A percentile compares a stretch with the other conserved stretches of the same genome.
Evolutionary conservation across 148 eudicot genomes (phyloP).

Genomic region (Nepenthes gracilis): DNA sequence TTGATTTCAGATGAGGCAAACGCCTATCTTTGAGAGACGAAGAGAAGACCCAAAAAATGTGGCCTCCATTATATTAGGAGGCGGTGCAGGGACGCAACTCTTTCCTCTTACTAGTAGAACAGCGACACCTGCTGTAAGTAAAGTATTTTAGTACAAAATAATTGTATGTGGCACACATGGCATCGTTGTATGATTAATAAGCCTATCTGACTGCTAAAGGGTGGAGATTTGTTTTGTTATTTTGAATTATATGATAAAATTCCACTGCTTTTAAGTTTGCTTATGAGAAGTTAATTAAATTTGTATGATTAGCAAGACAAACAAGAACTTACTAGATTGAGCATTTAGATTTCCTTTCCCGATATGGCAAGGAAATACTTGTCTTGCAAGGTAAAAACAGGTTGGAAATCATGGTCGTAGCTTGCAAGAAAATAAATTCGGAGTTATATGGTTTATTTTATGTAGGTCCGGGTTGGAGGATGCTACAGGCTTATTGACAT

Average conservation of each 20-base stretch:
- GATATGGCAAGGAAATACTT: neutral
- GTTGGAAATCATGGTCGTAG: too few species aligned
- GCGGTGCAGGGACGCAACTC: conserved; percentile 83
- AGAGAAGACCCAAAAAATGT: conserved; percentile 61
- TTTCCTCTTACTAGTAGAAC: conserved; percentile 86
- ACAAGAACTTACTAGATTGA: neutral
- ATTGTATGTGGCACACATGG: too few species aligned
- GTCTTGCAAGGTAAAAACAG: neutral
- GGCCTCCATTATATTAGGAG: conserved; percentile 81
- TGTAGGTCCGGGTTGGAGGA: conserved; percentile 96
- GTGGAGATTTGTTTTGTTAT: neutral
- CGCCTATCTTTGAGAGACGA: conserved; percentile 30
- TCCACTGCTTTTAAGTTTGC: neutral
- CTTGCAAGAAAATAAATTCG: too few species aligned
- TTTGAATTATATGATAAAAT: too few species aligned
- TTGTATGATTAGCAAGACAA: neutral
- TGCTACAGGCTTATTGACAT: conserved; percentile 92
- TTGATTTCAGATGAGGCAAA: conserved; percentile 33
- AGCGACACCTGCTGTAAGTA: conserved; percentile 92
- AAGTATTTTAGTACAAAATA: neutral
- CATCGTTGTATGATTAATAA: too few species aligned
- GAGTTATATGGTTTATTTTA: conserved; percentile 1
- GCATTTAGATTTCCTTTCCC: neutral
- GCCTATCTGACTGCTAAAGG: too few species aligned
- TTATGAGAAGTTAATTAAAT: neutral